Evolutionary conservation across 2,329 filamentous ascomycete species (phyloP).

Genomic region (Alternaria atra): DNA sequence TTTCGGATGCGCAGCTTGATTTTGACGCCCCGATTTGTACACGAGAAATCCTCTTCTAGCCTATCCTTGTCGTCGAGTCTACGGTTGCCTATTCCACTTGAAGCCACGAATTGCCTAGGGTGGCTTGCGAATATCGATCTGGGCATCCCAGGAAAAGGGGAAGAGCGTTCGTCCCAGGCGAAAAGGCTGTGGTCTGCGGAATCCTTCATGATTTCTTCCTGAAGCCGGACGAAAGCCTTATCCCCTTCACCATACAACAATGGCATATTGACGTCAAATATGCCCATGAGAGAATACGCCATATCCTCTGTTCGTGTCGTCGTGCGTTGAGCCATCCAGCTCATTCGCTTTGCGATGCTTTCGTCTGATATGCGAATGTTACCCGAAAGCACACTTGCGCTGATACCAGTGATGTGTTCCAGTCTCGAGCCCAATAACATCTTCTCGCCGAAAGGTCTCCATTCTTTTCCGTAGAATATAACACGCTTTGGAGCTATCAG

Average conservation of each 20-base stretch:
- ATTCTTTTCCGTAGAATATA: not conserved
- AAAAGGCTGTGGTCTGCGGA: constrained; percentile 24
- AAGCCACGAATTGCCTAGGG: not conserved
- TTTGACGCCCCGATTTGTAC: constrained; percentile 13
- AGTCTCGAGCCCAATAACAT: not conserved
- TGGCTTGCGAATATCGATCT: constrained; percentile 7
- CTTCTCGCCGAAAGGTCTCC: not conserved
- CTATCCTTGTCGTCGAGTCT: not conserved
- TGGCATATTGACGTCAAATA: constrained; percentile 33
- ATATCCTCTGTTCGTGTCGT: constrained; percentile 2
- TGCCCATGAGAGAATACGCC: not conserved
- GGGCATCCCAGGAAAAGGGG: too few species aligned
- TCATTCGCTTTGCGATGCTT: constrained; percentile 3
- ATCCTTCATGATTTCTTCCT: constrained; percentile 29
- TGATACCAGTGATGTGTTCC: not conserved
- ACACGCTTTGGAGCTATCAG: not conserved
- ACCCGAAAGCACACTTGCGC: not conserved
- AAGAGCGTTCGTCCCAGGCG: constrained; percentile 6
- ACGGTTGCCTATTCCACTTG: not conserved
- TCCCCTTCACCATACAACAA: constrained; percentile 42
- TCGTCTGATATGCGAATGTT: not conserved
- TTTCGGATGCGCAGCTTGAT: constrained; percentile 1
- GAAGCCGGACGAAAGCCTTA: constrained; percentile 31
- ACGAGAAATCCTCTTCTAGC: not conserved
- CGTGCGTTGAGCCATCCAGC: not conserved